Evolutionary conservation across 805 yeast genomes (phyloP).

Genomic region (Hanseniaspora singularis): DNA sequence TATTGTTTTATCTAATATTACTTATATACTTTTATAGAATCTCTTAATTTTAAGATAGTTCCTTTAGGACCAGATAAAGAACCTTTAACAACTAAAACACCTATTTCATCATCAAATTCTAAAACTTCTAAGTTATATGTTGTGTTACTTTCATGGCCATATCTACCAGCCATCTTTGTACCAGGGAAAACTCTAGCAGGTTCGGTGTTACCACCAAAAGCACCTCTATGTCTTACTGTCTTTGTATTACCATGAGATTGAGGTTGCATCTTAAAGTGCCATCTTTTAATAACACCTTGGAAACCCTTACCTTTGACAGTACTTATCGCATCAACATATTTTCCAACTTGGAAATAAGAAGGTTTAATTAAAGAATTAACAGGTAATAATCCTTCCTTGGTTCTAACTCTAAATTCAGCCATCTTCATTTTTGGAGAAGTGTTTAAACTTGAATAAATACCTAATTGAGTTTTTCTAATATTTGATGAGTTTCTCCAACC

Average conservation of each 20-base stretch:
- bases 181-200: conserved; percentile 97
- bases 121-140: conserved; percentile 64
- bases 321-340: conserved; percentile 69
- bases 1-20: neutral
- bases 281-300: conserved; percentile 96
- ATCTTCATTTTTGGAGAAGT: conserved; percentile 73
- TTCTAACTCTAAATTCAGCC: conserved; percentile 69
- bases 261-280: conserved; percentile 74
- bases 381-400: conserved; percentile 52
- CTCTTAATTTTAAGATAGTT: conserved; percentile 59
- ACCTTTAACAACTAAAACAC: conserved; percentile 75
- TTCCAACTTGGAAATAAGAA: conserved; percentile 73
- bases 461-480: conserved; percentile 52
- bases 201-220: conserved; percentile 87
- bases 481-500: conserved; percentile 56
- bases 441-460: conserved; percentile 64
- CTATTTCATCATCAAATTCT: conserved; percentile 68
- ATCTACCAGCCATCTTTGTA: conserved; percentile 94
- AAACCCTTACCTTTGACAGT: conserved; percentile 89
- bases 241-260: conserved; percentile 94
- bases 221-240: conserved; percentile 93
- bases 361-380: conserved; percentile 71
- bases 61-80: conserved; percentile 84
- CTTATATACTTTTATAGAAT: conserved; percentile 47
- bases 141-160: conserved; percentile 72